phyloP scores from a whole-genome alignment of 257 asterid species.

The Fraxinus quadrangulata region DNA sequence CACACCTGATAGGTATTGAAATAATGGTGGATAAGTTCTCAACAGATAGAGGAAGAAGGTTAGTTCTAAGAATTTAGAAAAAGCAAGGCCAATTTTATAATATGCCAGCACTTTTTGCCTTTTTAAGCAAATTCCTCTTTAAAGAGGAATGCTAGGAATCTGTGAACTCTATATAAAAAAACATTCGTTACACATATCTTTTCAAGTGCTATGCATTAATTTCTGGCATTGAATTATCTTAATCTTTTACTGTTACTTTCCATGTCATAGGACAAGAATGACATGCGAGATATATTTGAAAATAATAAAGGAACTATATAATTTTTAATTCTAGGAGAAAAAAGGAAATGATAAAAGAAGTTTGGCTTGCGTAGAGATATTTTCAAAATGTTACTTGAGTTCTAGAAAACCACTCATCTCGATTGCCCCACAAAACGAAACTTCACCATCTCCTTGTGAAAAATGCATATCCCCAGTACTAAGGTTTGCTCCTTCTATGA shows the following conservation, averaged over 20 bases:
- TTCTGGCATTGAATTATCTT: too few relatives aligned
- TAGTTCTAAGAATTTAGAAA: too few relatives aligned
- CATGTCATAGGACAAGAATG: too few relatives aligned
- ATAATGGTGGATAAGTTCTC: not conserved
- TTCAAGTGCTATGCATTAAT: not conserved
- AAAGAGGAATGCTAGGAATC: too few relatives aligned
- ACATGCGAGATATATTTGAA: too few relatives aligned
- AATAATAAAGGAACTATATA: too few relatives aligned
- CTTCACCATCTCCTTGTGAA: constrained; percentile 97
- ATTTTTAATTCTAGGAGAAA: not conserved
- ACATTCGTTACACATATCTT: too few relatives aligned
- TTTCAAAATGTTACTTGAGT: constrained; percentile 65
- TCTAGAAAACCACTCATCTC: constrained; percentile 98
- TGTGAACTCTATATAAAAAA: too few relatives aligned
- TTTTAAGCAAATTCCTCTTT: too few relatives aligned
- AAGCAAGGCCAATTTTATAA: too few relatives aligned
- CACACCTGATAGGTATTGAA: constrained; percentile 53
- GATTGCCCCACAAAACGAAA: constrained; percentile 90
- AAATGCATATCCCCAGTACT: constrained; percentile 98
- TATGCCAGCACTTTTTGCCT: too few relatives aligned
- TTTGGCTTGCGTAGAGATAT: not conserved
- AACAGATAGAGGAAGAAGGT: not conserved
- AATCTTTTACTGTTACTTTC: too few relatives aligned
- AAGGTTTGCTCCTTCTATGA: constrained; percentile 92
- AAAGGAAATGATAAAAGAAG: not conserved